Evolutionary conservation across 1,139 yeast genomes (phyloP).

Genomic region (Waltiozyma sp.): DNA sequence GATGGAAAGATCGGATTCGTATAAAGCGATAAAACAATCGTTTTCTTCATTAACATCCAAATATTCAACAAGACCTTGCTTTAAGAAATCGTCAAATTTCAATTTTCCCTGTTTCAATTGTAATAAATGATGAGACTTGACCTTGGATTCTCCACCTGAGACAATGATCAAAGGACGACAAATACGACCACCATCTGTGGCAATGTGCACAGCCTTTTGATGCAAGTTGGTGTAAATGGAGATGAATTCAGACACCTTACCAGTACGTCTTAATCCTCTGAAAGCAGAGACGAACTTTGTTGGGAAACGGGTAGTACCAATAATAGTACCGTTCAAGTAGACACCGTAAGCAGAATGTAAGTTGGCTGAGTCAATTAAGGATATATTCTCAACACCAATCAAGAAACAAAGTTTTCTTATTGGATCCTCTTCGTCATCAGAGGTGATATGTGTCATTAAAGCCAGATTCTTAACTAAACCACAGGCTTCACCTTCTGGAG

Average conservation of each 20-base stretch:
- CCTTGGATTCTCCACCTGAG: constrained; percentile 60
- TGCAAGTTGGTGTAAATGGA: constrained; percentile 85
- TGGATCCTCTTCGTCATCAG: constrained; percentile 95
- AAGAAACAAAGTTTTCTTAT: constrained; percentile 64
- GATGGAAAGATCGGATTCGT: constrained; percentile 50
- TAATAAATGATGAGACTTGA: constrained; percentile 56
- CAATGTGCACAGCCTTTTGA: constrained; percentile 89
- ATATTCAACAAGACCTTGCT: constrained; percentile 83
- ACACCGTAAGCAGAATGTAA: constrained; percentile 78
- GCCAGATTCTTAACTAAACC: constrained; percentile 96
- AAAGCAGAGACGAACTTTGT: constrained; percentile 67
- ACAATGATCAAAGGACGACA: constrained; percentile 87
- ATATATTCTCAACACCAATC: constrained; percentile 83
- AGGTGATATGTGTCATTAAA: constrained; percentile 95
- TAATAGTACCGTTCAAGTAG: constrained; percentile 83
- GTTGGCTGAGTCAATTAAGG: constrained; percentile 73
- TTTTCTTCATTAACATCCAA: constrained; percentile 97
- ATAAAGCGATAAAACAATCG: constrained; percentile 85
- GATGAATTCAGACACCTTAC: constrained; percentile 81
- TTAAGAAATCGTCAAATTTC: constrained; percentile 82
- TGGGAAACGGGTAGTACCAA: constrained; percentile 86
- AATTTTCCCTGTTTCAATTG: constrained; percentile 57
- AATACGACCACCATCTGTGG: constrained; percentile 97
- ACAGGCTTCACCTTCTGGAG: constrained; percentile 99
- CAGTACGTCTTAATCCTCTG: constrained; percentile 72